phyloP scores from a whole-genome alignment of 2,329 filamentous ascomycete genomes.

The Davidsoniella virescens region DNA sequence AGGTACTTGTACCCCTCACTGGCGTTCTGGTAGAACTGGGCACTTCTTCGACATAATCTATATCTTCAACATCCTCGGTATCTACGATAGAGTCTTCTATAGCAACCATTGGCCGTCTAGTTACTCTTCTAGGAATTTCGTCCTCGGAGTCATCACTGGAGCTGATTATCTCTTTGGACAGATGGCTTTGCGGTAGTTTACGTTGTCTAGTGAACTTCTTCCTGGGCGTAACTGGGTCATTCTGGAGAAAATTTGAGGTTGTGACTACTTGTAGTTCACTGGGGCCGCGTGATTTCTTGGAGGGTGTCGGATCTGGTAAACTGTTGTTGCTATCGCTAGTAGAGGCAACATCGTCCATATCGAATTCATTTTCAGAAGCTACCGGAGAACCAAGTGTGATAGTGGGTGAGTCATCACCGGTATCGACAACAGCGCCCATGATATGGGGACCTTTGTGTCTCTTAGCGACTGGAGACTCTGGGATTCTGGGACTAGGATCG shows the following conservation, averaged over 20 bases:
- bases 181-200: neutral
- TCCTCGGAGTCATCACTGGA: slow-evolving; percentile 4
- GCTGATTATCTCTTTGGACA: neutral
- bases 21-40: neutral
- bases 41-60: neutral
- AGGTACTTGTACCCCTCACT: neutral
- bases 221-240: neutral
- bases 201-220: neutral
- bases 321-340: too few relatives aligned
- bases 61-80: neutral
- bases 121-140: neutral
- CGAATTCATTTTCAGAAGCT: neutral
- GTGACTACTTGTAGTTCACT: too few relatives aligned
- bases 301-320: too few relatives aligned
- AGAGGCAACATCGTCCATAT: neutral
- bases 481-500: too few relatives aligned
- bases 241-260: too few relatives aligned
- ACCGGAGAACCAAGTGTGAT: slow-evolving; percentile 4
- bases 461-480: neutral
- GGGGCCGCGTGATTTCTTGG: too few relatives aligned
- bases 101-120: too few relatives aligned
- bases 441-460: neutral
- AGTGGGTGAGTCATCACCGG: neutral
- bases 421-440: too few relatives aligned
- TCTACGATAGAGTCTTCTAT: too few relatives aligned